phyloP scores from a whole-genome alignment of 1,139 yeast genomes.

The Yamadazyma diospyri region DNA sequence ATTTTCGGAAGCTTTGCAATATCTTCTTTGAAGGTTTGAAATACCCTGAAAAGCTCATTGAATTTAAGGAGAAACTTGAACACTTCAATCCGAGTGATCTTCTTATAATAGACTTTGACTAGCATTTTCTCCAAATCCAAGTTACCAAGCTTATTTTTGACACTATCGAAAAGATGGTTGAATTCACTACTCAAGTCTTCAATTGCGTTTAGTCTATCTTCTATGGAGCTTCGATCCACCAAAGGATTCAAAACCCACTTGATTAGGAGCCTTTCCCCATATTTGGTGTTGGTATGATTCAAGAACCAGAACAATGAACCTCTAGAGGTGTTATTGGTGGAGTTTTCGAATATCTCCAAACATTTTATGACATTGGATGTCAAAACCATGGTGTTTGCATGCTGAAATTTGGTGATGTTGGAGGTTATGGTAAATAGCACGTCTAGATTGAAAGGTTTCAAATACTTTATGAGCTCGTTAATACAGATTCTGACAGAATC shows the following conservation, averaged over 20 bases:
- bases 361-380: constrained; percentile 66
- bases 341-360: constrained; percentile 70
- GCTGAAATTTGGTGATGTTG: constrained; percentile 49
- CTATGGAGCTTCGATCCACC: constrained; percentile 47
- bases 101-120: constrained; percentile 63
- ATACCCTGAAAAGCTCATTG: constrained; percentile 31
- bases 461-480: constrained; percentile 46
- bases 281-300: constrained; percentile 74
- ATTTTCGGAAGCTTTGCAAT: constrained; percentile 12
- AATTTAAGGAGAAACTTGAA: constrained; percentile 55
- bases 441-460: constrained; percentile 61
- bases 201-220: constrained; percentile 61
- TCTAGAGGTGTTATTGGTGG: constrained; percentile 48
- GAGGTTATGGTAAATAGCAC: constrained; percentile 50
- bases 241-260: constrained; percentile 80
- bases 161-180: constrained; percentile 50
- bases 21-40: constrained; percentile 24
- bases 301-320: constrained; percentile 80
- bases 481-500: constrained; percentile 40
- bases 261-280: constrained; percentile 65
- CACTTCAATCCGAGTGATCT: constrained; percentile 63
- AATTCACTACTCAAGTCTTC: constrained; percentile 49
- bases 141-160: constrained; percentile 38
- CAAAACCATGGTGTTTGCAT: constrained; percentile 56
- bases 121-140: constrained; percentile 65